These are phyloP conservation scores for Cryoendolithus antarcticus DNA, from an alignment of 2,329 filamentous ascomycete species.

Conservation along the genomic window DNA sequence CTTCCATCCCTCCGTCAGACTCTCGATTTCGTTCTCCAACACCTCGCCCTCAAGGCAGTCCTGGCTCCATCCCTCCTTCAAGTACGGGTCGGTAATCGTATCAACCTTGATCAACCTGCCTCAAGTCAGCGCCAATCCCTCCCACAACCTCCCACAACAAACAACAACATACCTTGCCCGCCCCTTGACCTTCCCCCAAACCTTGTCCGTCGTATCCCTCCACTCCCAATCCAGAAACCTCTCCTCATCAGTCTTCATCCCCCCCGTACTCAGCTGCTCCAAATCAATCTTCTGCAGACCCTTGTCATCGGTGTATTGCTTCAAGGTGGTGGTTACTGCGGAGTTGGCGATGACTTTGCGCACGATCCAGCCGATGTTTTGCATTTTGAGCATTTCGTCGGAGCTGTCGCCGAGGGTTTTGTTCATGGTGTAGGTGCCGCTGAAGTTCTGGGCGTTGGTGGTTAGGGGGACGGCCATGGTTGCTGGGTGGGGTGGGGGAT, in stretches of 20 bases:
- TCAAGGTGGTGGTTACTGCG: slow-evolving; percentile 53
- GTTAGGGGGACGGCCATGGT: slow-evolving; percentile 60
- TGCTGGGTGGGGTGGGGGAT: not conserved
- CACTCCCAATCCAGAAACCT: slow-evolving; percentile 45
- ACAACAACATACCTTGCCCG: slow-evolving; percentile 31
- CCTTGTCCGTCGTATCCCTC: slow-evolving; percentile 61
- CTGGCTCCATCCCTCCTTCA: slow-evolving; percentile 48
- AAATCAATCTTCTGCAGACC: slow-evolving; percentile 26
- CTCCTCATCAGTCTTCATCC: slow-evolving; percentile 52
- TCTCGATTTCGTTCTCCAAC: slow-evolving; percentile 40
- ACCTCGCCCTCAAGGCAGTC: slow-evolving; percentile 32
- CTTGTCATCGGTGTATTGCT: slow-evolving; percentile 34
- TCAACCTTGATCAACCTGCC: slow-evolving; percentile 27
- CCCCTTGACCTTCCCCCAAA: slow-evolving; percentile 63
- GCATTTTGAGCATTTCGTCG: slow-evolving; percentile 55
- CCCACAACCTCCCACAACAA: not conserved
- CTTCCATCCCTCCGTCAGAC: slow-evolving; percentile 38
- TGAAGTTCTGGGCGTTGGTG: slow-evolving; percentile 56
- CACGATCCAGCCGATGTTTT: slow-evolving; percentile 30
- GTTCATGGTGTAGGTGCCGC: slow-evolving; percentile 64
- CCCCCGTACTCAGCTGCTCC: slow-evolving; percentile 58
- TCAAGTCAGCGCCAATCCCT: not conserved
- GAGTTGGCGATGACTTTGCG: slow-evolving; percentile 49
- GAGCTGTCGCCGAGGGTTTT: slow-evolving; percentile 57
- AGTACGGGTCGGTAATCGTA: slow-evolving; percentile 34